Evolutionary conservation across 352 stramenopile genomes (phyloP).

Genomic region (Globisporangium paddicum): DNA sequence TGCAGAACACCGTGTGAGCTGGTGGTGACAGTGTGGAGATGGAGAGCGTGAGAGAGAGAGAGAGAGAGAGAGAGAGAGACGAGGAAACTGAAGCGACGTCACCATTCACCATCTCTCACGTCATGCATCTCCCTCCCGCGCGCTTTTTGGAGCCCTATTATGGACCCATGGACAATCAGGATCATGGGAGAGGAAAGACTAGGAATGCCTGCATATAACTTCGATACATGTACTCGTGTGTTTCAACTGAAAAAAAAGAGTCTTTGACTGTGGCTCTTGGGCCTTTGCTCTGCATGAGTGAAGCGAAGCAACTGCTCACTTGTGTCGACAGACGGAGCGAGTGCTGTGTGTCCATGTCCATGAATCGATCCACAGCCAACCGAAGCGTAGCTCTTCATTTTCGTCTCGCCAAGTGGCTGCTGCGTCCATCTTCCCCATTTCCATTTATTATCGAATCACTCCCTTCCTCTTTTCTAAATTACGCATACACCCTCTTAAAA

Average conservation of each 20-base stretch:
- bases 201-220: too few species aligned
- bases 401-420: background rate
- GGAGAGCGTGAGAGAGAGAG: background rate
- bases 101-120: background rate
- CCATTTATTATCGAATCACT: background rate
- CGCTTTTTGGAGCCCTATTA: background rate
- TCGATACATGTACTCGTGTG: too few species aligned
- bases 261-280: too few species aligned
- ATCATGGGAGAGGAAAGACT: too few species aligned
- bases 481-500: background rate
- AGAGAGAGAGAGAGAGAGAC: background rate
- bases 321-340: too few species aligned
- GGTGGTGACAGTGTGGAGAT: constrained; percentile 7
- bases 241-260: too few species aligned
- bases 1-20: constrained; percentile 55
- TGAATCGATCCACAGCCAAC: background rate
- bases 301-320: too few species aligned
- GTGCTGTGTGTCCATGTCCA: too few species aligned
- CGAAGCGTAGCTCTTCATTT: background rate
- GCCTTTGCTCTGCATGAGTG: too few species aligned
- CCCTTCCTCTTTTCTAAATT: background rate
- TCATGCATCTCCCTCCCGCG: background rate
- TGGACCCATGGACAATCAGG: background rate
- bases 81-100: background rate
- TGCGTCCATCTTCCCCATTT: background rate